These are phyloP conservation scores for Diutina ranongensis DNA, from an alignment of 1,139 yeast species.

Conservation along the genomic window DNA sequence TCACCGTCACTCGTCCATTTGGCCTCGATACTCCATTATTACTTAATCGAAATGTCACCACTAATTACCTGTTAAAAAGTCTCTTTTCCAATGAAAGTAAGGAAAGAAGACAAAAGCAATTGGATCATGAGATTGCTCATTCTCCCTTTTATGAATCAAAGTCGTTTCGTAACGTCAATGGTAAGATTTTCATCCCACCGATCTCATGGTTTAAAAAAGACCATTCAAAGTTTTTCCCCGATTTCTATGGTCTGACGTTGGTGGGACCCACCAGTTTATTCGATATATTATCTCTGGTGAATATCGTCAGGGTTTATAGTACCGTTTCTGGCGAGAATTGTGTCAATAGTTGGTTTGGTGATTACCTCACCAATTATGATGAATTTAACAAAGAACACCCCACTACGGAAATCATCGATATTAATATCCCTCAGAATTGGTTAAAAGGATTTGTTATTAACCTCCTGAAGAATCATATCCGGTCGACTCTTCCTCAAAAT, in stretches of 20 bases:
- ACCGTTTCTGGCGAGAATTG: constrained; percentile 67
- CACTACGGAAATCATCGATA: constrained; percentile 56
- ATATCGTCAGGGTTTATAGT: constrained; percentile 53
- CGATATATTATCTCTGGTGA: constrained; percentile 40
- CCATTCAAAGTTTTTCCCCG: constrained; percentile 80
- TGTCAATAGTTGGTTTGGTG: constrained; percentile 40
- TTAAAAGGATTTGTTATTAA: constrained; percentile 55
- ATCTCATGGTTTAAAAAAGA: constrained; percentile 61
- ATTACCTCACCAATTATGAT: constrained; percentile 18
- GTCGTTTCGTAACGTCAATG: constrained; percentile 67
- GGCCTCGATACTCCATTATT: constrained; percentile 26
- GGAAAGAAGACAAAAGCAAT: constrained; percentile 40
- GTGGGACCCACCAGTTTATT: constrained; percentile 17
- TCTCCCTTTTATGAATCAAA: constrained; percentile 83
- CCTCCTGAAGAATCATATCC: constrained; percentile 34
- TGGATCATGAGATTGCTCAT: constrained; percentile 70
- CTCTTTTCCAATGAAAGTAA: constrained; percentile 31
- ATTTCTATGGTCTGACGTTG: constrained; percentile 52
- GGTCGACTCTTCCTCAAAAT: constrained; percentile 30
- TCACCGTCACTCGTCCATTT: constrained; percentile 24
- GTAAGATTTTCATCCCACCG: constrained; percentile 79
- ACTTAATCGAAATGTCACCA: constrained; percentile 15
- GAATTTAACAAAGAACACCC: constrained; percentile 30
- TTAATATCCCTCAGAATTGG: constrained; percentile 63
- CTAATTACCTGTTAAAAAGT: constrained; percentile 7